Evolutionary conservation across 331 rosid species (phyloP).

Genomic region (Quercus tomentella): DNA sequence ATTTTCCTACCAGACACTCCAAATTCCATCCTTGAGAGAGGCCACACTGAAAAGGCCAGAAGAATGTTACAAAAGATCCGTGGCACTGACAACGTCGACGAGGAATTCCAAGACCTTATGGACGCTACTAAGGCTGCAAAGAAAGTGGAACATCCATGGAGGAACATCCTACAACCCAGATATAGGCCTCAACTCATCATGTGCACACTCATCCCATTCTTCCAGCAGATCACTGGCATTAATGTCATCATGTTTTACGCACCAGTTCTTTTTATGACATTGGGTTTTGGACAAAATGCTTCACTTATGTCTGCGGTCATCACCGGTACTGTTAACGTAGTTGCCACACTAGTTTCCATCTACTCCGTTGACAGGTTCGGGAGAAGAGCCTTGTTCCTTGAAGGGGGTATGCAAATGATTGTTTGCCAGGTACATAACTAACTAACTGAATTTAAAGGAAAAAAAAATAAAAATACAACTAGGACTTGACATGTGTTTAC

Average conservation of each 20-base stretch:
- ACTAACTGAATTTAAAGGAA: too few relatives aligned
- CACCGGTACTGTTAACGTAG: conserved; percentile 66
- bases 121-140: conserved; percentile 56
- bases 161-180: conserved; percentile 47
- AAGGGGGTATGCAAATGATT: conserved; percentile 38
- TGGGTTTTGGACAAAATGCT: conserved; percentile 63
- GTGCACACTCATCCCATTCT: conserved; percentile 65
- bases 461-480: too few relatives aligned
- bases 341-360: conserved; percentile 66
- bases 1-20: conserved; percentile 80
- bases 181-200: conserved; percentile 77
- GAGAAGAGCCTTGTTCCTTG: conserved; percentile 64
- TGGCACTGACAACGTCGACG: conserved; percentile 54
- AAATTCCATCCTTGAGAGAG: conserved; percentile 84
- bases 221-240: conserved; percentile 17
- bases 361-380: conserved; percentile 90
- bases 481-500: too few relatives aligned
- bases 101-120: conserved; percentile 66
- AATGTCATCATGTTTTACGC: conserved; percentile 95
- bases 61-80: conserved; percentile 41
- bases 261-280: conserved; percentile 64
- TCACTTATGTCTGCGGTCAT: conserved; percentile 82
- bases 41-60: conserved; percentile 48
- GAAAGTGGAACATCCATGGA: conserved; percentile 69
- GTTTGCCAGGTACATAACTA: conserved; percentile 45